Conservation (phyloP, 108 stramenopile species). For the Nitzschia inconspicua region DNA sequence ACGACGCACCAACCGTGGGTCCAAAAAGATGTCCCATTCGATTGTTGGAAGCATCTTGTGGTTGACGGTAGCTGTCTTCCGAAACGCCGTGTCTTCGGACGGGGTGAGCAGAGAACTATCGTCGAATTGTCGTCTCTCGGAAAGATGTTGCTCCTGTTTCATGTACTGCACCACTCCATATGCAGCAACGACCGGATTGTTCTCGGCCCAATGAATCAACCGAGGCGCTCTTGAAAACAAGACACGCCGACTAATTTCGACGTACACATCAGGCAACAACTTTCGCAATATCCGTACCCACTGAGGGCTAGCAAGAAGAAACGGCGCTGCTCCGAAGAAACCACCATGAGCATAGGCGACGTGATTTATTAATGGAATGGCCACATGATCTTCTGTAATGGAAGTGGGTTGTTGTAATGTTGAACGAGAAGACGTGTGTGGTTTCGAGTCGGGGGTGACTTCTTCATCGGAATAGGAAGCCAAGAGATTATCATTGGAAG, state of each 20-base stretch:
- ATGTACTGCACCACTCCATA: conserved; percentile 72
- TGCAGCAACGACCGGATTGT: conserved; percentile 88
- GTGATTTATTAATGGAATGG: conserved; percentile 52
- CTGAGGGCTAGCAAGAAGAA: conserved; percentile 72
- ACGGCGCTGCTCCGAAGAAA: conserved; percentile 87
- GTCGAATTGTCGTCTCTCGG: too few relatives aligned
- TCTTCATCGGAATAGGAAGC: too few relatives aligned
- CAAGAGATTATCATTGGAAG: too few relatives aligned
- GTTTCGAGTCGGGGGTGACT: too few relatives aligned
- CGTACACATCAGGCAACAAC: conserved; percentile 86
- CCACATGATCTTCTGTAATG: conserved; percentile 63
- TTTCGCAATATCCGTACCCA: conserved; percentile 74
- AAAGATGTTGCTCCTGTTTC: too few relatives aligned
- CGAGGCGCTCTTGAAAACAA: conserved; percentile 36
- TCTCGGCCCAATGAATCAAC: conserved; percentile 89
- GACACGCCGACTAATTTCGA: conserved; percentile 75
- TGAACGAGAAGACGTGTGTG: too few relatives aligned
- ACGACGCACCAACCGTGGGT: conserved; percentile 62
- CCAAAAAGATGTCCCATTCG: conserved; percentile 85
- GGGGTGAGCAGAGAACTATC: too few relatives aligned
- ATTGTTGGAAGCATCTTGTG: conserved; percentile 29
- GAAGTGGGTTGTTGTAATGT: background rate
- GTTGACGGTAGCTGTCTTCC: background rate
- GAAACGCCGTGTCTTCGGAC: background rate
- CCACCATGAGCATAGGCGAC: conserved; percentile 87